Percentiles rank a stretch among this genome's conserved stretches.
Evolutionary conservation across 2,329 filamentous ascomycete species (phyloP).

Genomic region (Colletotrichum lini): DNA sequence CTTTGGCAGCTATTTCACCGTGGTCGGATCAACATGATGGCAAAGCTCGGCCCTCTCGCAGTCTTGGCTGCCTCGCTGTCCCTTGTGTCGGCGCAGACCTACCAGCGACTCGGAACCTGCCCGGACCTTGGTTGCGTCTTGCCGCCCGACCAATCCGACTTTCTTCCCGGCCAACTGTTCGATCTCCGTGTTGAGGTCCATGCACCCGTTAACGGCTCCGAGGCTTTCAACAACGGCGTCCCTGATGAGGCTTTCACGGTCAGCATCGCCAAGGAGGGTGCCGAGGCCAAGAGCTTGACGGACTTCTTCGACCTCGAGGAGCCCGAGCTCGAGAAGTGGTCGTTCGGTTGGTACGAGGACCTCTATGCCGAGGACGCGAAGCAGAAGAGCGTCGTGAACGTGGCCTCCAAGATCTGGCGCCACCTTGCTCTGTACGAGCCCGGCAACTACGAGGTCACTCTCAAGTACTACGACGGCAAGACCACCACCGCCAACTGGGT

Average conservation of each 20-base stretch:
- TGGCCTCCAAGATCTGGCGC: constrained; percentile 84
- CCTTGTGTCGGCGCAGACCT: constrained; percentile 68
- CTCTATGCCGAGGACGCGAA: constrained; percentile 82
- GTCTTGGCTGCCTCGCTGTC: constrained; percentile 54
- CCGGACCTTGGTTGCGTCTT: constrained; percentile 72
- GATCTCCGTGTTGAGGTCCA: constrained; percentile 88
- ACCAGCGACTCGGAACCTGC: constrained; percentile 72
- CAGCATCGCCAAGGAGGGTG: constrained; percentile 77
- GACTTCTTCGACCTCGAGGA: constrained; percentile 83
- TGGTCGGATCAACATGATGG: constrained; percentile 50
- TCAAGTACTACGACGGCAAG: constrained; percentile 81
- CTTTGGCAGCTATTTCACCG: constrained; percentile 27
- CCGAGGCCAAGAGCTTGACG: constrained; percentile 67
- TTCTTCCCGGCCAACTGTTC: constrained; percentile 86
- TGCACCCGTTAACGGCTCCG: constrained; percentile 84
- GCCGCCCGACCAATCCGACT: constrained; percentile 79
- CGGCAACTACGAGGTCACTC: constrained; percentile 82
- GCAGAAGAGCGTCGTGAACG: constrained; percentile 81
- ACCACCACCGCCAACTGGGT: constrained; percentile 83
- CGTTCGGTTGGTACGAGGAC: constrained; percentile 89
- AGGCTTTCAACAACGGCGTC: constrained; percentile 77
- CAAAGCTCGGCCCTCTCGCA: constrained; percentile 54
- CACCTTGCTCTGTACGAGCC: constrained; percentile 83
- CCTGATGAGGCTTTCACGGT: constrained; percentile 84
- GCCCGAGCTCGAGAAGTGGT: constrained; percentile 83